phyloP scores from a whole-genome alignment of 805 yeast species.

The Candida saitoana region DNA sequence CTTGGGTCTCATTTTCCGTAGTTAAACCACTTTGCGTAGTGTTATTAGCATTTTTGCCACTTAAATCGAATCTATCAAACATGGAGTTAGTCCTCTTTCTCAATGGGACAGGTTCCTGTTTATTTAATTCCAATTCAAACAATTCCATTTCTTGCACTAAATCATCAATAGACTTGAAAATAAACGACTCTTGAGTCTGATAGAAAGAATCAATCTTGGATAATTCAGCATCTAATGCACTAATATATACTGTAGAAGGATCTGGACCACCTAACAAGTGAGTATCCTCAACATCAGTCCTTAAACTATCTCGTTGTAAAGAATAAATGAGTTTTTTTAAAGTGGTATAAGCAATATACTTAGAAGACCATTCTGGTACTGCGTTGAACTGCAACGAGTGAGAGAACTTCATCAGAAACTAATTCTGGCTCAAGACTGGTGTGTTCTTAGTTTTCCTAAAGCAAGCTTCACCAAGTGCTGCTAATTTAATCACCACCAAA shows the following conservation, averaged over 20 bases:
- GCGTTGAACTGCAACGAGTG: slow-evolving; percentile 95
- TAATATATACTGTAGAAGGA: slow-evolving; percentile 56
- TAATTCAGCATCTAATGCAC: slow-evolving; percentile 76
- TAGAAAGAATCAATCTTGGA: slow-evolving; percentile 74
- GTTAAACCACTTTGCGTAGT: slow-evolving; percentile 28
- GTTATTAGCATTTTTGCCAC: slow-evolving; percentile 5
- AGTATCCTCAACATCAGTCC: slow-evolving; percentile 21
- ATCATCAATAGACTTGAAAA: slow-evolving; percentile 49
- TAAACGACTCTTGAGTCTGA: slow-evolving; percentile 57
- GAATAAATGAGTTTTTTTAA: slow-evolving; percentile 80
- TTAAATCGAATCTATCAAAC: not conserved
- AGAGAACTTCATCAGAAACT: slow-evolving; percentile 74
- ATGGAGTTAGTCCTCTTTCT: not conserved
- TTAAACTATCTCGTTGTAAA: slow-evolving; percentile 61
- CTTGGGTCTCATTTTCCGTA: slow-evolving; percentile 9
- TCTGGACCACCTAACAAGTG: slow-evolving; percentile 36
- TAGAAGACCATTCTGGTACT: slow-evolving; percentile 96
- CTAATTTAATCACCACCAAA: no score
- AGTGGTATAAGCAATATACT: slow-evolving; percentile 85
- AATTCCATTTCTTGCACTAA: slow-evolving; percentile 60
- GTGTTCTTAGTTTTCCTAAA: not conserved
- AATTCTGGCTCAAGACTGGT: not conserved
- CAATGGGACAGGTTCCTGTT: slow-evolving; percentile 1
- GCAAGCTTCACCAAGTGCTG: no score
- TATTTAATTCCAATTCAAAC: slow-evolving; percentile 43